Evolutionary conservation across 2,329 filamentous ascomycete species (phyloP), one percentile per base, ranked within the genome.

Genomic region (Alternaria brassicicola): DNA sequence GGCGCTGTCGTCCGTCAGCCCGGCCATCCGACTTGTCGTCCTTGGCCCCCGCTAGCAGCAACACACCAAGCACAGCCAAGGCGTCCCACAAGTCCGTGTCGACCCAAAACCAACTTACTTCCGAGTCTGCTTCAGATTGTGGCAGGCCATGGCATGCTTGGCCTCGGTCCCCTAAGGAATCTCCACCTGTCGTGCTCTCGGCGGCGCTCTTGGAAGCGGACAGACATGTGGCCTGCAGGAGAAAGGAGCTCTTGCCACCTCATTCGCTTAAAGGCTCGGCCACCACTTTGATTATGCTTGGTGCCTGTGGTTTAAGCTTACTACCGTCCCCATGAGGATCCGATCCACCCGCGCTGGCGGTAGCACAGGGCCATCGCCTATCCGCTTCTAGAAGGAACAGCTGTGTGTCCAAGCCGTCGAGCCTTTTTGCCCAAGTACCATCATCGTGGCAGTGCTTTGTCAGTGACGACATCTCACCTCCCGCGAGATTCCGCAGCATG

Each of bases 241-340:
- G 12, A 52, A 38, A 19, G 19, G 33, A 52, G 31, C n/a, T 8
- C 61, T 62, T 57, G 55, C 67, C 64, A 70, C 68, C 63, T 60
- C 15, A 56, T 59, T 67, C 59, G 64, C 63, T 65, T 63, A 60
- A 57, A 43, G 13, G 51, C 65, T 69, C 59, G 65, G 67, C 64
- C 60, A 57, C 31, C 52, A 55, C 36, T 65, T 67, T 48, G 52
- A 66, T 70, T 67, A 71, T 70, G 70, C 71, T 67, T 70, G 69
- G 68, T 70, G 66, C 56, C 56, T 64, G 59, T 64, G 52, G 39
- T 67, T 74, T 73, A 74, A 76, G 72, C 72, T 76, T 76, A 76
- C 72, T 38, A 65, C 55, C 58, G 65, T 70, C 57, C 57, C 64
- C 67, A 68, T 61, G 59, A 65, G 64, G 64, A 64, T 66, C 65